phyloP scores from a whole-genome alignment of 495 filamentous ascomycete genomes.

The Aspergillus ostianus region DNA sequence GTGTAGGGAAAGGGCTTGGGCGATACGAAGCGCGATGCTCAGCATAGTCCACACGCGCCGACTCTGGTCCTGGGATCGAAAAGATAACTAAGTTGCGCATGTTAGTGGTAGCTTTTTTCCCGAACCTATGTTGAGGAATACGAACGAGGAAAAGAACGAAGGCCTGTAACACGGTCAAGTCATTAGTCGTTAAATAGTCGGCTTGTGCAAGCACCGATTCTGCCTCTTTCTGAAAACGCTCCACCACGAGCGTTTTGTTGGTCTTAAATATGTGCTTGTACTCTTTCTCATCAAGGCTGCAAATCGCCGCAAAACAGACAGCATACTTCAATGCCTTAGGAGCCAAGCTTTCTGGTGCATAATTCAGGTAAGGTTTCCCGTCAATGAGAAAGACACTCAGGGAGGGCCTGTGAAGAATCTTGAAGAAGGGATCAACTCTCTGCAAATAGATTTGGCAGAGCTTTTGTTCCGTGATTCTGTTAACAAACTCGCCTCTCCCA shows the following conservation, averaged over 20 bases:
- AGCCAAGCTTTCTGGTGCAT: conserved; percentile 30
- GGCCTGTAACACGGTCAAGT: conserved; percentile 56
- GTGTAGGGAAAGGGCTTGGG: conserved; percentile 66
- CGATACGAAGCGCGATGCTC: conserved; percentile 65
- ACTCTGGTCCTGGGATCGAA: conserved; percentile 39
- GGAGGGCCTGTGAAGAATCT: conserved; percentile 38
- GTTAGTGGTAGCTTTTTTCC: background rate
- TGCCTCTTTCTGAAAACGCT: conserved; percentile 46
- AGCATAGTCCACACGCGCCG: conserved; percentile 57
- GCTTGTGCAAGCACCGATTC: conserved; percentile 49
- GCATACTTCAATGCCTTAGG: conserved; percentile 47
- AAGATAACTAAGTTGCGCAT: conserved; percentile 38
- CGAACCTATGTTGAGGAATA: background rate
- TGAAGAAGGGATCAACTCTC: conserved; percentile 42
- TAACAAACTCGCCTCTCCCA: conserved; percentile 5
- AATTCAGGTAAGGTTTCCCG: conserved; percentile 32
- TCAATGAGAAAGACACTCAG: conserved; percentile 31
- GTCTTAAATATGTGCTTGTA: conserved; percentile 40
- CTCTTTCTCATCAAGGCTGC: conserved; percentile 42
- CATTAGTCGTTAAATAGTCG: conserved; percentile 53
- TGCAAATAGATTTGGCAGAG: conserved; percentile 34
- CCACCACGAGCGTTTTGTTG: conserved; percentile 36
- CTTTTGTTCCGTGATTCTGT: conserved; percentile 13
- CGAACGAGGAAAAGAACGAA: conserved; percentile 53
- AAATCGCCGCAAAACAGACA: conserved; percentile 52